A percentile compares a stretch with the other conserved stretches of the same genome.
phyloP scores from a whole-genome alignment of 2,329 filamentous ascomycete species.

The Colletotrichum sp. region DNA sequence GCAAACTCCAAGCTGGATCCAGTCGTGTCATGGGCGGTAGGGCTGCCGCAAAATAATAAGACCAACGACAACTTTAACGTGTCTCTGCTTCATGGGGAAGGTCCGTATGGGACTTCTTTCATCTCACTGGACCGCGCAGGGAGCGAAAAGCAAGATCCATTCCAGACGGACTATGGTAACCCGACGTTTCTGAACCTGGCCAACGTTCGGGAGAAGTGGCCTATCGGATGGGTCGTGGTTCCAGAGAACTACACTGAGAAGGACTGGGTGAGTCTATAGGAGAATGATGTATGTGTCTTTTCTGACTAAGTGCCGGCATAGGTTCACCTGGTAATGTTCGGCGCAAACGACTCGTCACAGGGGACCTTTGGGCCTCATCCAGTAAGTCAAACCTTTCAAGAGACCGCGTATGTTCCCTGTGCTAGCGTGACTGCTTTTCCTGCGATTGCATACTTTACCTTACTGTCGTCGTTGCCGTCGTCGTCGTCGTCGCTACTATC shows the following conservation, averaged over 20 bases:
- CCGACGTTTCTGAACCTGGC: constrained; percentile 37
- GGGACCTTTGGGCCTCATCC: not conserved
- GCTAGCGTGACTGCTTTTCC: no score
- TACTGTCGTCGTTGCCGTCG: no score
- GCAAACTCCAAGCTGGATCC: constrained; percentile 29
- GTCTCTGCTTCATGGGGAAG: not conserved
- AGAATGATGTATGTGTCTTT: not conserved
- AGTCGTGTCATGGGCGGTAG: constrained; percentile 26
- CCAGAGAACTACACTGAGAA: constrained; percentile 21
- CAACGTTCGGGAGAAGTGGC: constrained; percentile 12
- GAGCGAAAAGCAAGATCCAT: not conserved
- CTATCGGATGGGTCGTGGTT: constrained; percentile 19
- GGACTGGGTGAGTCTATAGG: constrained; percentile 14
- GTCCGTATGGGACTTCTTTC: constrained; percentile 29
- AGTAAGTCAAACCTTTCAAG: not conserved
- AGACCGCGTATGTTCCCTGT: no score
- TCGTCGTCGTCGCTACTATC: no score
- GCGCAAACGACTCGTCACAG: not conserved
- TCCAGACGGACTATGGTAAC: constrained; percentile 44
- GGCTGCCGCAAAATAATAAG: not conserved
- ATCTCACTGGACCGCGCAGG: not conserved
- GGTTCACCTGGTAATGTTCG: not conserved
- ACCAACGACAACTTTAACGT: not conserved
- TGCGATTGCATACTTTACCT: no score
- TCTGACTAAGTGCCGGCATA: not conserved